phyloP scores from a whole-genome alignment of 148 eudicot species.

The Polygonum maritimum region DNA sequence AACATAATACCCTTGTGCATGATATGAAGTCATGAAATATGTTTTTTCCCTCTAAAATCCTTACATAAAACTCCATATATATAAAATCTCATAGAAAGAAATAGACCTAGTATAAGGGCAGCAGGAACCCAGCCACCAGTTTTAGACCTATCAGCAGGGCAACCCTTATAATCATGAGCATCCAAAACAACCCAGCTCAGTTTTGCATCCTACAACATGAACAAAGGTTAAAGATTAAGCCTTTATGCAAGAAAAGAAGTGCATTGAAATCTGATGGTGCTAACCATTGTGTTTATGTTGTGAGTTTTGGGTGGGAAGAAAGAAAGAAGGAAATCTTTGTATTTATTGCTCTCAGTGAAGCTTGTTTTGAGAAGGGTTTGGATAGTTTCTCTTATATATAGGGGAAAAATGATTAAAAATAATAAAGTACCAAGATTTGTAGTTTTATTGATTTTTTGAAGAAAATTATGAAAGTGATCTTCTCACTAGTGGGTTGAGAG shows the following conservation, averaged over 20 bases:
- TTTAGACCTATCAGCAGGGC: slow-evolving; percentile 57
- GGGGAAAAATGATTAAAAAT: not conserved
- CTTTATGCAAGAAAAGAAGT: not conserved
- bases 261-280: not conserved
- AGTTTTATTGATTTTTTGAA: not conserved
- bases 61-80: not conserved
- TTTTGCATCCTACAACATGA: slow-evolving; percentile 32
- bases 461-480: not conserved
- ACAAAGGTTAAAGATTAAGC: not conserved
- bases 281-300: not conserved
- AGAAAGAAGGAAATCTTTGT: not conserved
- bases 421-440: not conserved
- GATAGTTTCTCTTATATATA: slow-evolving; percentile 6
- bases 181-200: slow-evolving; percentile 42
- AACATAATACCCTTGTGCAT: not conserved
- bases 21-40: not conserved
- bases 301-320: not conserved
- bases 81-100: slow-evolving; percentile 9
- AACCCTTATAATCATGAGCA: slow-evolving; percentile 66
- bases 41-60: not conserved
- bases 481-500: not conserved
- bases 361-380: slow-evolving; percentile 1
- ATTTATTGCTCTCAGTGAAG: not conserved
- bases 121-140: slow-evolving; percentile 91
- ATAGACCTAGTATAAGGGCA: slow-evolving; percentile 57